Conservation (phyloP, 805 yeast species). For the Metschnikowia peoriensis region DNA sequence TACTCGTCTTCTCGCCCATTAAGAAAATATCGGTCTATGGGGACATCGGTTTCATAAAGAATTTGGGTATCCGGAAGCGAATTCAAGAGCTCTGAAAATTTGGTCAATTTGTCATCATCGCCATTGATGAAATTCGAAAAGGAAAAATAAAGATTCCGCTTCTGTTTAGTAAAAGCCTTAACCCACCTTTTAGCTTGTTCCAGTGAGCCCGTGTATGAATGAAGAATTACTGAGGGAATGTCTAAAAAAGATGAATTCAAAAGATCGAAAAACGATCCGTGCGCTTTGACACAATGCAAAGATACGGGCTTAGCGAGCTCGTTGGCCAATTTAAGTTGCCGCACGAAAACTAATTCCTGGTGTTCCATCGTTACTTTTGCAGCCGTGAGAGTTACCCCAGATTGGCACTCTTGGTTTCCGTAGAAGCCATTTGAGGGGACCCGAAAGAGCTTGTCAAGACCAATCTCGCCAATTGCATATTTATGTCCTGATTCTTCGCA, state of each 20-base stretch:
- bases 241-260: constrained; percentile 14
- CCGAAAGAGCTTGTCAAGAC: constrained; percentile 75
- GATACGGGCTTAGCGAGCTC: constrained; percentile 54
- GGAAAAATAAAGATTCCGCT: constrained; percentile 45
- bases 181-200: constrained; percentile 61
- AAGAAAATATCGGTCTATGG: constrained; percentile 26
- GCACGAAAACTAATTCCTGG: constrained; percentile 53
- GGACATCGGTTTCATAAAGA: constrained; percentile 36
- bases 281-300: constrained; percentile 82
- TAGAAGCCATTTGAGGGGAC: constrained; percentile 60
- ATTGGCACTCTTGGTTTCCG: constrained; percentile 32
- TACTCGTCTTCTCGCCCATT: constrained; percentile 3
- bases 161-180: constrained; percentile 26
- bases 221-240: constrained; percentile 56
- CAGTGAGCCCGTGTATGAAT: constrained; percentile 80
- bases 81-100: constrained; percentile 19
- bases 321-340: constrained; percentile 56
- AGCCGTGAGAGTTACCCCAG: constrained; percentile 32
- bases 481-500: constrained; percentile 8
- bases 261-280: constrained; percentile 54
- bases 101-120: constrained; percentile 25
- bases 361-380: constrained; percentile 63
- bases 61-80: constrained; percentile 24
- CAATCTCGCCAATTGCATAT: constrained; percentile 81
- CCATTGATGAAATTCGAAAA: constrained; percentile 53